Evolutionary conservation across 129 eudicot species (phyloP), one percentile per base, ranked within the genome.

Genomic region (Solidago caesia): DNA sequence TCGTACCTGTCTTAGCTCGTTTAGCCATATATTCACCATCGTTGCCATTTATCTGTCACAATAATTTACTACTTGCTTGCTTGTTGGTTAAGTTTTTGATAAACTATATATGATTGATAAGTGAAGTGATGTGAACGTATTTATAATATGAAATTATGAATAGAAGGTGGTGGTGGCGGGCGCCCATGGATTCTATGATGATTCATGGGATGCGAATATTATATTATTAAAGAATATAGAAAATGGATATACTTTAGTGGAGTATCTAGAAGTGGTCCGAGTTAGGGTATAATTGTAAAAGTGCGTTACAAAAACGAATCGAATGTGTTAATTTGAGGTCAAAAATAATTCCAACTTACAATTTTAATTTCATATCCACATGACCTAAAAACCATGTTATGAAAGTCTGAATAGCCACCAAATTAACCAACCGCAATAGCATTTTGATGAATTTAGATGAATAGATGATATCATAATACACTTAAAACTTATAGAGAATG

Each of bases 171-270:
- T 44, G 73, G 66, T 67, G 80, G 67, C 46, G 21, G 55, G 75
- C 81, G 71, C 81, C 76, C 70, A 61, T 70, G 60, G 81, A 61
- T 60, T 77, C 46, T 9, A 44, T 41, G 70, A 8, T 69, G 70
- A 77, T 41, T 70, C 76, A 61, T 77, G 70, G 81, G 81, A 49
- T 77, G 76, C 64, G 75, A 68, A 77, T 77, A 77, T 33, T 77
- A 76, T 45, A 49, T n/a, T 27, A 16, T 21, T 49, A 44, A 59
- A 68, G 61, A 68, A 77, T 77, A 77, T 68, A 68, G 26, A 67
- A 9, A 55, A 0, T n/a, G 73, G 80, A 75, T 75, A 67, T 57
- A 6, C 58, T 67, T 47, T 4, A 56, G 11, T 61, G 45, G 4
- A 45, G 60, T 25, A 55, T 55, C 26, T 55, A 14, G 10, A 5